A percentile compares a stretch with the other conserved stretches of the same genome.
phyloP scores from a whole-genome alignment of 371 early-diverging fungal species.

The Rhizopus arrhizus region DNA sequence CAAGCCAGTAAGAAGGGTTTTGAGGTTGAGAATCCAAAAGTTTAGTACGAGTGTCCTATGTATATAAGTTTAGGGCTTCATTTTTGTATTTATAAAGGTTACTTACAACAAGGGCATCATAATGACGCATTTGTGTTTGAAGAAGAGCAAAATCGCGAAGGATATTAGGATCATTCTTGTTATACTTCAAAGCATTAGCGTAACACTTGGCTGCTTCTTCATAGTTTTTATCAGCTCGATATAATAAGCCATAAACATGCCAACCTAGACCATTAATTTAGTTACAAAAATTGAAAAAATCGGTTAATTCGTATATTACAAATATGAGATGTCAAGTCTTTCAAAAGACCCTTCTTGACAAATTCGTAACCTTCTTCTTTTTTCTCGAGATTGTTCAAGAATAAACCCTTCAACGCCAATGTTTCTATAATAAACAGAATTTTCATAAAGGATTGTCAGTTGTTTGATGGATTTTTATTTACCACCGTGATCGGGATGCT shows the following conservation, averaged over 20 bases:
- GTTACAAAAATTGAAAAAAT: neutral
- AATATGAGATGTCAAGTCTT: conserved; percentile 82
- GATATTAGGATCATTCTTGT: conserved; percentile 92
- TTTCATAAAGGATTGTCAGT: neutral
- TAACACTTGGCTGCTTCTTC: conserved; percentile 94
- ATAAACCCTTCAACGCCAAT: conserved; percentile 92
- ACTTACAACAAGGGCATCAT: conserved; percentile 76
- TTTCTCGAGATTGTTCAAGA: conserved; percentile 83
- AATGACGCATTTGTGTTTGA: conserved; percentile 90
- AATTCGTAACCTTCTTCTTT: conserved; percentile 90
- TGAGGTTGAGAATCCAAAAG: conserved; percentile 73
- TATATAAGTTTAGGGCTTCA: neutral
- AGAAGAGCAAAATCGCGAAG: conserved; percentile 85
- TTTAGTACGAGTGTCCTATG: conserved; percentile 67
- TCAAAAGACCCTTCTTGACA: conserved; percentile 83
- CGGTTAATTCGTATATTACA: conserved; percentile 55
- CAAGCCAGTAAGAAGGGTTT: conserved; percentile 81
- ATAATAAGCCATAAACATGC: conserved; percentile 94
- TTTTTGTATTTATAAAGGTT: neutral
- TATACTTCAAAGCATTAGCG: conserved; percentile 82
- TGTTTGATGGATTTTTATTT: conserved; percentile 9
- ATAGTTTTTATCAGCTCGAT: conserved; percentile 92
- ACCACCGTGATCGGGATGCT: conserved; percentile 94
- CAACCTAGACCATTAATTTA: conserved; percentile 67
- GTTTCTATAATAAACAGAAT: conserved; percentile 70